Base-by-base conservation (phyloP, 1,284 basidiomycete species). In the Leccinum subrobustum region DNA sequence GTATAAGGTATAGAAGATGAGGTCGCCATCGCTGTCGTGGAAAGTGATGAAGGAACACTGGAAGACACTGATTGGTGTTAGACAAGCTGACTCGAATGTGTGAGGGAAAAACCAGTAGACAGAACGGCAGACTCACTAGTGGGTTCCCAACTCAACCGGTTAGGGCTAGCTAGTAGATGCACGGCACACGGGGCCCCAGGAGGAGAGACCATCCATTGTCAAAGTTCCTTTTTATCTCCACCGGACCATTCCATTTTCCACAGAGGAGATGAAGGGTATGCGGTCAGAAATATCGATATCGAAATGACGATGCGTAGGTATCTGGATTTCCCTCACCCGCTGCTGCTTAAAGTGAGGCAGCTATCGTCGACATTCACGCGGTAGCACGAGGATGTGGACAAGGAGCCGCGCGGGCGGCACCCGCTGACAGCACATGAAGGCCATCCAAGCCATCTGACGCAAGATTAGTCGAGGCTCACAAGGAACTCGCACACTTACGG, bases 161-260 rank as follows among this genome's bases (percentile, higher is more conserved):
- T 14, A 27, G 18, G 7, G 25, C 18, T 47, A 39, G 52, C 51
- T 39, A 55, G 18, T 18, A 29, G 37, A 51, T 29, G n/a, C 11
- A 29, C 35, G 42, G 14, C 23, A 18, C 39, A 35, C 11, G 27
- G 27, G 20, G 29, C 18, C 42, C 9, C 18, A 6, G 50, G 20
- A 8, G 55, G 6, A 42, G 7, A 23, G 20, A 27, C 31, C 23
- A 18, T 35, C 12, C 16, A 9, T 23, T 23, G 39, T 37, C 12
- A n/a, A 33, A n/a, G n/a, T 31, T 8, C n/a, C 52, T 18, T 57
- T 55, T 52, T 57, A 67, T 55, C 33, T 6, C 47, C 20, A 42
- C 44, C 6, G 31, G 39, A 35, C 18, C 35, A 23, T 20, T 44
- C 6, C 18, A 20, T 44, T 51, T 23, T 64, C 39, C 54, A 33